Conservation (phyloP, 768 basidiomycete genomes). For the Podaxis rugospora region DNA sequence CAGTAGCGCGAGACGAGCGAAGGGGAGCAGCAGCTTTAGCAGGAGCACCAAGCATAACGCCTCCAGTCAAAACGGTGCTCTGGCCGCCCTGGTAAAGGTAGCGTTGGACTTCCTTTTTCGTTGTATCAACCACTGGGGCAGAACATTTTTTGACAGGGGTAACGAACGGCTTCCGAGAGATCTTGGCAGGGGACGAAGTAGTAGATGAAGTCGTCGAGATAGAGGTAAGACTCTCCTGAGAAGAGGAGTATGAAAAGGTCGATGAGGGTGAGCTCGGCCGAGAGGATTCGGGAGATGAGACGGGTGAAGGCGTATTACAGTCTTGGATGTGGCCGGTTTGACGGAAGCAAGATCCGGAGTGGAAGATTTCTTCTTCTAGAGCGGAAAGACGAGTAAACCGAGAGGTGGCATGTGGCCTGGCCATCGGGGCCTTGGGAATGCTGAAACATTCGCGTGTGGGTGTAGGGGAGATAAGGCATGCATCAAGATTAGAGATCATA, state of each 20-base stretch:
- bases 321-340: slow-evolving; percentile 10
- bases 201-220: slow-evolving; percentile 25
- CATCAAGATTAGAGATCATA: slow-evolving; percentile 24
- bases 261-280: slow-evolving; percentile 39
- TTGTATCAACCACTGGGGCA: slow-evolving; percentile 19
- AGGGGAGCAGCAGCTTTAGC: background rate
- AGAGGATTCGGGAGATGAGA: slow-evolving; percentile 22
- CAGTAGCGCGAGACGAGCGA: background rate
- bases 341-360: slow-evolving; percentile 12
- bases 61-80: slow-evolving; percentile 39
- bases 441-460: slow-evolving; percentile 28
- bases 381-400: slow-evolving; percentile 18
- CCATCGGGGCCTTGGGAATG: slow-evolving; percentile 7
- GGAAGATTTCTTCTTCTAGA: slow-evolving; percentile 3
- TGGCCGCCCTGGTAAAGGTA: slow-evolving; percentile 40
- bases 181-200: slow-evolving; percentile 18
- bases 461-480: slow-evolving; percentile 28
- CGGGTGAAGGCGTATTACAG: background rate
- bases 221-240: slow-evolving; percentile 29
- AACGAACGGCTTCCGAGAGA: slow-evolving; percentile 6
- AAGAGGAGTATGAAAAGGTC: slow-evolving; percentile 26
- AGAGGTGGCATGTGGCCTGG: slow-evolving; percentile 11
- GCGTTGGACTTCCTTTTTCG: slow-evolving; percentile 25
- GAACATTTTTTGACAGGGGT: slow-evolving; percentile 4
- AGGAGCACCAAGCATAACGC: slow-evolving; percentile 36